phyloP scores from a whole-genome alignment of 2,329 filamentous ascomycete species.

The Xylariales sp. region DNA sequence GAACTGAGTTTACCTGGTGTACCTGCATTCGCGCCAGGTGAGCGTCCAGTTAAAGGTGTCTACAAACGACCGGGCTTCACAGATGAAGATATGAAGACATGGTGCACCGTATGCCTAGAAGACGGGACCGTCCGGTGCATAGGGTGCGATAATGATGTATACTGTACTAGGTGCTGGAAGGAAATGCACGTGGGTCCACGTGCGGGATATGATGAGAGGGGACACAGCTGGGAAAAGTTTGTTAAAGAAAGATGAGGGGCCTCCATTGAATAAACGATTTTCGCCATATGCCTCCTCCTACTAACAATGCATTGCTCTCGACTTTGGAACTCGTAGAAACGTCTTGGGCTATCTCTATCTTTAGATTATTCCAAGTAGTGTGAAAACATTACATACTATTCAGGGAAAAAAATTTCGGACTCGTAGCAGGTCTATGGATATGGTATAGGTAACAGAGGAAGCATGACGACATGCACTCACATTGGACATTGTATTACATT shows the following conservation, averaged over 20 bases:
- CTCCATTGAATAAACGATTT: too few relatives aligned
- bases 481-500: too few relatives aligned
- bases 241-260: slow-evolving; percentile 28
- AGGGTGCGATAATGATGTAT: slow-evolving; percentile 68
- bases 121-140: slow-evolving; percentile 70
- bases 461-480: too few relatives aligned
- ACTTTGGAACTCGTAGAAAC: too few relatives aligned
- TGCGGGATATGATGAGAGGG: slow-evolving; percentile 66
- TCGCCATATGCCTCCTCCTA: too few relatives aligned
- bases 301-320: too few relatives aligned
- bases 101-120: slow-evolving; percentile 80
- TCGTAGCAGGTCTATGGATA: too few relatives aligned
- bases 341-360: too few relatives aligned
- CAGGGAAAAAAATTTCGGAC: too few relatives aligned
- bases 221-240: slow-evolving; percentile 64
- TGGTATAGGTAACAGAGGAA: too few relatives aligned
- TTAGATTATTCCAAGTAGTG: too few relatives aligned
- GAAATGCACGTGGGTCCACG: slow-evolving; percentile 71
- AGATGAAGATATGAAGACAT: slow-evolving; percentile 69
- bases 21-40: slow-evolving; percentile 44
- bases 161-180: slow-evolving; percentile 74
- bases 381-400: too few relatives aligned
- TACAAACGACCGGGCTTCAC: slow-evolving; percentile 43
- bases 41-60: slow-evolving; percentile 33
- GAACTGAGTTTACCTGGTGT: slow-evolving; percentile 42